Base-by-base conservation (phyloP, 2,329 filamentous ascomycete species). In the Corinectria fuckeliana region DNA sequence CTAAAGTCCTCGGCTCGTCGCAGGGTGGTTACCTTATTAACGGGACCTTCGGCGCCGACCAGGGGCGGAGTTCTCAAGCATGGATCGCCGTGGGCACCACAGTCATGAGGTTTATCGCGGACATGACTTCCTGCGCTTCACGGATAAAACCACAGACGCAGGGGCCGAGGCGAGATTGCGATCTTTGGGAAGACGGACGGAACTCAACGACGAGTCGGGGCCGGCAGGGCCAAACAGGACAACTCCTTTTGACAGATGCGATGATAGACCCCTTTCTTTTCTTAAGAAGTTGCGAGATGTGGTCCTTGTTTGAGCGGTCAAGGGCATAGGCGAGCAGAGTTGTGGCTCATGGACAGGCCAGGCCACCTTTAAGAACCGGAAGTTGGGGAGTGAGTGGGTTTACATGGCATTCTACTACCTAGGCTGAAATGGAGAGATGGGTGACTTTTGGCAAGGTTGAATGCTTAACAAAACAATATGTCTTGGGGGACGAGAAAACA, bases 91-190 rank as follows among this genome's bases (percentile, higher is more conserved):
- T 38, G 6, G 21, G n/a, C 30, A 38, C 16, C 34, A 39, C 32
- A 14, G 25, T 50, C 32, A 30, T 45, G 6, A 28, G 18, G 14
- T 32, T 11, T 25, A 38, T 53, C 38, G 16, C 38, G 26, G 36
- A 55, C 50, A 39, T 54, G 50, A 59, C 36, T 39, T 38, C 47
- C 32, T 42, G 45, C 36, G 38, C 50, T 50, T 53, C 48, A 34
- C 26, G 42, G 28, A 14, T 14, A 36, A 42, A 50, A 52, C 42
- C 50, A 30, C 23, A 50, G 42, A 45, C 49, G 53, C 36, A 60
- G 59, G 51, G 54, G 56, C 8, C 42, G 25, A 56, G 42, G 41
- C 50, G 56, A 66, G 28, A 69, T 70, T 69, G 44, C 56, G 30
- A 51, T 48, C 30, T 39, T 42, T 32, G 14, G 20, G 41, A 45